These are phyloP conservation scores for Pseudogymnoascus sp. DNA, from an alignment of 2,329 filamentous ascomycete genomes.

Conservation along the genomic window DNA sequence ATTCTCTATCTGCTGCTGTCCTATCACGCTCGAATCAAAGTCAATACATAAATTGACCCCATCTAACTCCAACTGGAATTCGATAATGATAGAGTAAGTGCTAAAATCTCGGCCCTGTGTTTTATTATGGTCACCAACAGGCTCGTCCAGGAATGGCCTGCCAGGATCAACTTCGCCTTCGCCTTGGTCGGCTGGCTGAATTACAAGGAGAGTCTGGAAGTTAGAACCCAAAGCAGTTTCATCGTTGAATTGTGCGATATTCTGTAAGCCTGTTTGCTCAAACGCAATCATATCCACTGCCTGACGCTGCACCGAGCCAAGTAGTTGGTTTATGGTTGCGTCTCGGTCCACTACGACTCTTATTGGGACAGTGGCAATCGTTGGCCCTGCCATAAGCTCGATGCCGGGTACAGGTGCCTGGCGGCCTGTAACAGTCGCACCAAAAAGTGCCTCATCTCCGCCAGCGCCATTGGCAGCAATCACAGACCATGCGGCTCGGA, in stretches of 20 bases:
- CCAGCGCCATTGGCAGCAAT: slow-evolving; percentile 33
- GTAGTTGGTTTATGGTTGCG: background rate
- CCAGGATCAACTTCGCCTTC: background rate
- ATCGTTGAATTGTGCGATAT: slow-evolving; percentile 19
- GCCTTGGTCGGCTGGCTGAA: slow-evolving; percentile 18
- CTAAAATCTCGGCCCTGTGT: background rate
- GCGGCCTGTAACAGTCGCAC: slow-evolving; percentile 37
- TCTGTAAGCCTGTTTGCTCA: slow-evolving; percentile 38
- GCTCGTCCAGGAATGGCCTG: background rate
- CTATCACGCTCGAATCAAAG: slow-evolving; percentile 4
- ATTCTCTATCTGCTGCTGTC: background rate
- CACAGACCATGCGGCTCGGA: slow-evolving; percentile 37
- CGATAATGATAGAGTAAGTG: slow-evolving; percentile 12
- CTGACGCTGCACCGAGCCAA: slow-evolving; percentile 20
- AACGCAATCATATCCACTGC: slow-evolving; percentile 45
- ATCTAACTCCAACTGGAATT: background rate
- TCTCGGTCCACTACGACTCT: slow-evolving; percentile 22
- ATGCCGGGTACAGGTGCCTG: slow-evolving; percentile 34
- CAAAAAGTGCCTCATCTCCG: slow-evolving; percentile 35
- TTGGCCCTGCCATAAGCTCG: slow-evolving; percentile 38
- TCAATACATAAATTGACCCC: slow-evolving; percentile 8
- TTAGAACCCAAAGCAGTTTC: slow-evolving; percentile 18
- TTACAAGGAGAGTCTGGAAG: slow-evolving; percentile 22
- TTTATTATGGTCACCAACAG: background rate
- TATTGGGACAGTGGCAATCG: slow-evolving; percentile 38